Base-by-base conservation (phyloP, 768 basidiomycete species). In the Termitomyces sp. region DNA sequence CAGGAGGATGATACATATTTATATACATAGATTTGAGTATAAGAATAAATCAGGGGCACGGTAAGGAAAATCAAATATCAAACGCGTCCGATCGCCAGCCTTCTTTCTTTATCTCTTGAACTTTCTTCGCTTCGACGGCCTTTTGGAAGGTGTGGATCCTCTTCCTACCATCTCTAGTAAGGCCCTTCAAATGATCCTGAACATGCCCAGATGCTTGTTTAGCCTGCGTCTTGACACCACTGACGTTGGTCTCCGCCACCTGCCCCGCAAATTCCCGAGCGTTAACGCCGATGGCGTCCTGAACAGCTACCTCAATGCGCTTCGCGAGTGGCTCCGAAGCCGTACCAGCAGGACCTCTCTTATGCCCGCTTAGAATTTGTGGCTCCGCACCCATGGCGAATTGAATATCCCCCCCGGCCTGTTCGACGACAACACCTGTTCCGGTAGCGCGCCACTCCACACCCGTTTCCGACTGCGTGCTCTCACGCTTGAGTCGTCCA, bases 321-420 rank as follows among this genome's bases (percentile, higher is more conserved):
- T 81, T 72, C 42, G 58, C 66, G 2, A 81, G 45, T 11, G 67
- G 66, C 60, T 74, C 78, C 3, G 82, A 75, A 5, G 74, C 75
- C 2, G 73, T 82, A 3, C 83, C 88, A 35, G 83, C 63, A 0
- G 88, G 88, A 0, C 88, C 88, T 3, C 73, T 76, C 75, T 90
- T 88, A 59, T 84, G 79, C 0, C 86, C 84, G 27, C 79, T 69
- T 28, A 90, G 67, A 32, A 90, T 81, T 73, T 90, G 88, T 35
- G 88, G 88, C 68, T 87, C 86, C 6, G 79, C 84, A 2, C 88
- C 88, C 72, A 89, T 70, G 0, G 87, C 88, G 47, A 90, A 79
- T 48, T 62, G 52, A 23, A 64, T 50, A 52, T 63, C 67, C 58
- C 56, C 59, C 21, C 49, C 57, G 27, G 64, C 68, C 11, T 79